Evolutionary conservation across 352 stramenopile genomes (phyloP).

Genomic region (Phytophthora pseudosyringae): DNA sequence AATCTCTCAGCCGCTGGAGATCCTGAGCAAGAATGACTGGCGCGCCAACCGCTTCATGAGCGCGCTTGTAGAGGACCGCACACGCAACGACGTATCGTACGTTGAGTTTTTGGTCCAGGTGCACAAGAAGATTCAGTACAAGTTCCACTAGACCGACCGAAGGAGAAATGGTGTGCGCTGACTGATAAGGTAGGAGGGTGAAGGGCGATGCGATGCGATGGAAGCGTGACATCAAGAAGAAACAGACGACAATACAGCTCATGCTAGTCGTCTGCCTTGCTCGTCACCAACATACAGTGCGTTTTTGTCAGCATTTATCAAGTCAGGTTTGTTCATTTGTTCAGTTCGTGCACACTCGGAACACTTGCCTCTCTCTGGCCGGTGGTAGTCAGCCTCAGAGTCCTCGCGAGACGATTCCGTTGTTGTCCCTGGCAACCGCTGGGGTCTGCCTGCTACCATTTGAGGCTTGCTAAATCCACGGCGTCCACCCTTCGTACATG

Average conservation of each 20-base stretch:
- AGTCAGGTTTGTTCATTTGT: constrained; percentile 15
- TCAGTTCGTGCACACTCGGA: not conserved
- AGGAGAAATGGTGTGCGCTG: constrained; percentile 9
- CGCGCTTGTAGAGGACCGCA: constrained; percentile 87
- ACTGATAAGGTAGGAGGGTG: constrained; percentile 10
- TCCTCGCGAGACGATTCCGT: not conserved
- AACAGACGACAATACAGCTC: not conserved
- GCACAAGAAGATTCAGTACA: constrained; percentile 93
- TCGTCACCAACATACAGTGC: constrained; percentile 10
- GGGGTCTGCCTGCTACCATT: not conserved
- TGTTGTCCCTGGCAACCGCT: not conserved
- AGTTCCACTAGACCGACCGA: constrained; percentile 75
- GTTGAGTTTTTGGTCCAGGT: constrained; percentile 91
- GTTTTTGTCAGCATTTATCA: constrained; percentile 33
- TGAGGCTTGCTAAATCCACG: constrained; percentile 69
- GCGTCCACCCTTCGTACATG: constrained; percentile 92
- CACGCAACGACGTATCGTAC: constrained; percentile 88
- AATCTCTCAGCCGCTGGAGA: constrained; percentile 85
- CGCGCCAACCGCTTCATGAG: constrained; percentile 86
- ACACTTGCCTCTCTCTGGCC: not conserved
- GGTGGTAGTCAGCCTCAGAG: not conserved
- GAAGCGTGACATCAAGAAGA: constrained; percentile 31
- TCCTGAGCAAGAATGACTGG: constrained; percentile 88
- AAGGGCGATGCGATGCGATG: constrained; percentile 27
- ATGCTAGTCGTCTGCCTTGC: no score